A percentile compares a stretch with the other conserved stretches of the same genome.
phyloP scores from a whole-genome alignment of 2,329 filamentous ascomycete species.

The Microsporum audouinii region DNA sequence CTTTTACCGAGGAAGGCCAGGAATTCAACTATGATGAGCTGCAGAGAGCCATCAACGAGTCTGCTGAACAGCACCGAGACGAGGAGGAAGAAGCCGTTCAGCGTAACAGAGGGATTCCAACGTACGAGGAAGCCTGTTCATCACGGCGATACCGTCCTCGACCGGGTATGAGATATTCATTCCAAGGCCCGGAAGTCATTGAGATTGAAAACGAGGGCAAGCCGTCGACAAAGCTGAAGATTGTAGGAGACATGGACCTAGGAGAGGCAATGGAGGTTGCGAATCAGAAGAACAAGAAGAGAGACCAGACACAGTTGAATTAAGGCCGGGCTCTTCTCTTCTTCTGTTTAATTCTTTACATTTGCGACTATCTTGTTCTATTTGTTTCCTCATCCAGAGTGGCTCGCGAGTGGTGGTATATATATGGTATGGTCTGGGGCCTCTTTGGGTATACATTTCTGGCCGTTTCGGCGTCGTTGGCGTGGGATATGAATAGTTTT shows the following conservation, averaged over 20 bases:
- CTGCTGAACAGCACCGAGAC: constrained; percentile 12
- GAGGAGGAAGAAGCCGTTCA: constrained; percentile 15
- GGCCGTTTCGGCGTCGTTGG: too few species aligned
- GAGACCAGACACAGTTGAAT: neutral
- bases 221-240: constrained; percentile 5
- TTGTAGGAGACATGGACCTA: constrained; percentile 17
- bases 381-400: neutral
- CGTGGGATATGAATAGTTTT: neutral
- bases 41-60: constrained; percentile 15
- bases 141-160: constrained; percentile 9
- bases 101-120: constrained; percentile 13
- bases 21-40: constrained; percentile 10
- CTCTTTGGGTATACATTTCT: neutral
- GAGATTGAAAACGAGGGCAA: neutral
- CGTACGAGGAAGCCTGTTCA: constrained; percentile 14
- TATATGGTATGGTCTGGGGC: neutral
- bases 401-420: neutral
- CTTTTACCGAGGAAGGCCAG: constrained; percentile 2
- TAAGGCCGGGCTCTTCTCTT: neutral
- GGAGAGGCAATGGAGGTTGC: constrained; percentile 15
- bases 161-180: constrained; percentile 13
- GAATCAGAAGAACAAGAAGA: constrained; percentile 5
- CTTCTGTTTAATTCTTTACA: neutral
- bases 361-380: neutral
- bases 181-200: constrained; percentile 13